A percentile compares a stretch with the other conserved stretches of the same genome.
These are phyloP conservation scores for Microcos paniculata DNA, from an alignment of 345 rosid genomes.

Conservation along the genomic window DNA sequence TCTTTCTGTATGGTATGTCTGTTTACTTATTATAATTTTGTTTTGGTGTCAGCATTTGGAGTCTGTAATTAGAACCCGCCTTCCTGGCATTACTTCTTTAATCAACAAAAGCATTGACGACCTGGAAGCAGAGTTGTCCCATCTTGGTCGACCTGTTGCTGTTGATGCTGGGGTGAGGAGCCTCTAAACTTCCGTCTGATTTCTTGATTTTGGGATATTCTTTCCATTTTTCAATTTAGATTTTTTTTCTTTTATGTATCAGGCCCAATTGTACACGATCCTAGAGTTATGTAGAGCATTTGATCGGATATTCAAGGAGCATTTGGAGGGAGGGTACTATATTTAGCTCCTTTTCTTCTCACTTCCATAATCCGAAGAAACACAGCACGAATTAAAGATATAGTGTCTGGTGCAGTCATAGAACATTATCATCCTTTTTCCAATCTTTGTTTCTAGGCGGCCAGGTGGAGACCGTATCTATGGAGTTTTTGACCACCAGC, in stretches of 20 bases:
- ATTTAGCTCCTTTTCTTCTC: not conserved
- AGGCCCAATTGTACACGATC: conserved; percentile 85
- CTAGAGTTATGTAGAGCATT: conserved; percentile 86
- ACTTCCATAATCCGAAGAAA: not conserved
- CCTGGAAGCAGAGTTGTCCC: conserved; percentile 86
- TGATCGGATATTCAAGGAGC: conserved; percentile 90
- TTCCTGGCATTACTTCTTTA: conserved; percentile 81
- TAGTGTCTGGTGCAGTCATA: not conserved
- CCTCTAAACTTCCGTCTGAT: not conserved
- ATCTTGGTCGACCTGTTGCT: conserved; percentile 82
- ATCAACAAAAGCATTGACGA: conserved; percentile 90
- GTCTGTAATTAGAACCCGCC: conserved; percentile 77
- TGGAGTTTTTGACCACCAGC: conserved; percentile 84
- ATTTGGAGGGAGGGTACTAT: conserved; percentile 88
- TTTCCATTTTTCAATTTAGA: not conserved
- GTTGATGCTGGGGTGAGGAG: conserved; percentile 90
- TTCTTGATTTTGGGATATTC: not conserved
- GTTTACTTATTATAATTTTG: not conserved
- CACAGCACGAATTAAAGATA: not conserved
- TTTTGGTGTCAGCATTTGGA: conserved; percentile 75
- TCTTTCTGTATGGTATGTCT: not conserved
- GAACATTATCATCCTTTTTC: not conserved
- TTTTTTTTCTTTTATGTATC: conserved; percentile 16
- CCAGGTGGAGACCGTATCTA: conserved; percentile 87
- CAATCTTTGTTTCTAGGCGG: conserved; percentile 41